phyloP scores from a whole-genome alignment of 768 basidiomycete genomes.

The Boletus rex-veris region DNA sequence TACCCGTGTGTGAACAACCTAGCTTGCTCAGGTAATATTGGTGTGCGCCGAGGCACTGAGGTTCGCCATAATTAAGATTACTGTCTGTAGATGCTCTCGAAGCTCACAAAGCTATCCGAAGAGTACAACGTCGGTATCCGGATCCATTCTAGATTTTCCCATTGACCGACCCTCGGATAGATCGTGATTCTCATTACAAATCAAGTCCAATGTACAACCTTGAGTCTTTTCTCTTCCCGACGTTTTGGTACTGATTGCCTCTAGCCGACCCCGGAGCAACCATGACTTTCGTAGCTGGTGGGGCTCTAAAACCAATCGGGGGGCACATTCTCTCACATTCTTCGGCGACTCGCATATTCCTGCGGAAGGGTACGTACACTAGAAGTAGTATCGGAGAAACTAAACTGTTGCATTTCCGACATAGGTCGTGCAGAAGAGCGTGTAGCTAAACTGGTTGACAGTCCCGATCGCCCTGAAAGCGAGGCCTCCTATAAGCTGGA shows the following conservation, averaged over 20 bases:
- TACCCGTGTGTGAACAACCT: slow-evolving; percentile 7
- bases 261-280: slow-evolving; percentile 92
- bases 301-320: slow-evolving; percentile 87
- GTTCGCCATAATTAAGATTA: not conserved
- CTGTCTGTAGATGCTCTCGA: slow-evolving; percentile 73
- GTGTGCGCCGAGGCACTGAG: not conserved
- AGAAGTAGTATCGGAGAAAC: not conserved
- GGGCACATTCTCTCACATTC: slow-evolving; percentile 86
- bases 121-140: slow-evolving; percentile 68
- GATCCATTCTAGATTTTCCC: not conserved
- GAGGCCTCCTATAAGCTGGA: slow-evolving; percentile 90
- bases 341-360: slow-evolving; percentile 82
- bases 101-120: slow-evolving; percentile 86
- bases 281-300: slow-evolving; percentile 93
- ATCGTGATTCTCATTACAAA: slow-evolving; percentile 87
- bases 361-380: slow-evolving; percentile 68
- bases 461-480: slow-evolving; percentile 84
- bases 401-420: not conserved
- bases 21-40: slow-evolving; percentile 75
- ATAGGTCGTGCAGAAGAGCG: slow-evolving; percentile 86
- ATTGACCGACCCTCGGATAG: slow-evolving; percentile 35
- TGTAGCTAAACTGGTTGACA: slow-evolving; percentile 87
- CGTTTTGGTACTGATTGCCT: slow-evolving; percentile 8
- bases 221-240: not conserved
- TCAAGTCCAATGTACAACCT: slow-evolving; percentile 74